Evolutionary conservation across 495 filamentous ascomycete species (phyloP).

Genomic region (Melanomma pulvis-pyrius): DNA sequence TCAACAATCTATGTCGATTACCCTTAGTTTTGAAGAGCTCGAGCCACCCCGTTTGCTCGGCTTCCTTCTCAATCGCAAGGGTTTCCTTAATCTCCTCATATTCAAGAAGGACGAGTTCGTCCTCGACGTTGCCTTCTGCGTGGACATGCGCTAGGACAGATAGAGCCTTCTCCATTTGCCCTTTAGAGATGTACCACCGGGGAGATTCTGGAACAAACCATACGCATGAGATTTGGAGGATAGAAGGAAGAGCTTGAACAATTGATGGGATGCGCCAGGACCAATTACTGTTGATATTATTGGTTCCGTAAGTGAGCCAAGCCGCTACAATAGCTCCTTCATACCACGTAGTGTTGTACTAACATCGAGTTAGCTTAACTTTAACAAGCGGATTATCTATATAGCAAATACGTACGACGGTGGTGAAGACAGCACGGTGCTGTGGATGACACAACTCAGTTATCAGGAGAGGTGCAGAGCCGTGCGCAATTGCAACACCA

Average conservation of each 20-base stretch:
- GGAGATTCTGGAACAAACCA: constrained; percentile 67
- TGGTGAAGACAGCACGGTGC: constrained; percentile 66
- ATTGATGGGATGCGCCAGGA: constrained; percentile 59
- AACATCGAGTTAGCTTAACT: not conserved
- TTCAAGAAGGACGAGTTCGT: constrained; percentile 39
- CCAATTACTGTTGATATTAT: constrained; percentile 52
- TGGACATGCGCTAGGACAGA: constrained; percentile 56
- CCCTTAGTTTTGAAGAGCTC: constrained; percentile 39
- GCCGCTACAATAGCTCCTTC: constrained; percentile 56
- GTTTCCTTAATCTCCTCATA: constrained; percentile 40
- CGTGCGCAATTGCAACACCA: constrained; percentile 61
- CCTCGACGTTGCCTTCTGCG: constrained; percentile 30
- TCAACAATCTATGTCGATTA: constrained; percentile 44
- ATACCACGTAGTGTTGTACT: constrained; percentile 68
- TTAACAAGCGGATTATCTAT: not conserved
- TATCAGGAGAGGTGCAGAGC: constrained; percentile 64
- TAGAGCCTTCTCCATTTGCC: constrained; percentile 65
- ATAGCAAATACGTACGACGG: constrained; percentile 45
- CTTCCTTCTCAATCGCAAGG: constrained; percentile 41
- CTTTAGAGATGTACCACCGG: constrained; percentile 57
- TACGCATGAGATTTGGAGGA: constrained; percentile 56
- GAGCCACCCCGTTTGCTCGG: constrained; percentile 31
- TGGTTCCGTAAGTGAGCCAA: constrained; percentile 58
- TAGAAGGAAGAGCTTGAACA: constrained; percentile 54
- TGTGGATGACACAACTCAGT: constrained; percentile 69